A percentile compares a stretch with the other conserved stretches of the same genome.
Evolutionary conservation across 805 yeast genomes (phyloP).

Genomic region (Myxozyma kluyveri): DNA sequence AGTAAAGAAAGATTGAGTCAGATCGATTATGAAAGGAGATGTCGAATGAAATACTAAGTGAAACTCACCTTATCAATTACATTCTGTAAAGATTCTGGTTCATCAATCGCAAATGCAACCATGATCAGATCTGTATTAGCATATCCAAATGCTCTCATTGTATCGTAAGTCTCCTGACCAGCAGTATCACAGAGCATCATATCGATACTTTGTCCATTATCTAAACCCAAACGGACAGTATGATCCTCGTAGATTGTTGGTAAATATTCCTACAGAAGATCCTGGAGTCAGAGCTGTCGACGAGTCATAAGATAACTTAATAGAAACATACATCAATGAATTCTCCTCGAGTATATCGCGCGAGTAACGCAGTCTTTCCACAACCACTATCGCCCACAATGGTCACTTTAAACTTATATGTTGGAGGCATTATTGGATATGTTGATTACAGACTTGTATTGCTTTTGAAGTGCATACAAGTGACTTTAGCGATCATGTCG

Average conservation of each 20-base stretch:
- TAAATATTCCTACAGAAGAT: constrained; percentile 49
- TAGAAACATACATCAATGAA: constrained; percentile 51
- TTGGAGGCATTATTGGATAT: no score
- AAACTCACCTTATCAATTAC: constrained; percentile 50
- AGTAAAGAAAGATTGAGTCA: not conserved
- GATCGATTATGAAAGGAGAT: not conserved
- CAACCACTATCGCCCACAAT: constrained; percentile 89
- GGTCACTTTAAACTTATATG: constrained; percentile 66
- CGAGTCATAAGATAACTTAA: constrained; percentile 1
- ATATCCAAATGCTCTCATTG: constrained; percentile 74
- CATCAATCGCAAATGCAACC: constrained; percentile 71
- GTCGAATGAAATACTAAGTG: not conserved
- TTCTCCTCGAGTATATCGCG: constrained; percentile 62
- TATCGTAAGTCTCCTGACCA: constrained; percentile 82
- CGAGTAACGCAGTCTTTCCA: constrained; percentile 78
- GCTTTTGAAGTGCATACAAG: no score
- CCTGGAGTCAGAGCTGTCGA: not conserved
- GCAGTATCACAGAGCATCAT: constrained; percentile 87
- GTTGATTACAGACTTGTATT: no score
- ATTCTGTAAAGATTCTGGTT: constrained; percentile 61
- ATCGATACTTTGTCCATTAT: constrained; percentile 54
- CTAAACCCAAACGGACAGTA: constrained; percentile 52
- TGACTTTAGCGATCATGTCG: no score
- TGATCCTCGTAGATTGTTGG: constrained; percentile 85
- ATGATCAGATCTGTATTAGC: constrained; percentile 74